These are phyloP conservation scores for Linum trigynum DNA, from an alignment of 345 rosid species.

Conservation along the genomic window DNA sequence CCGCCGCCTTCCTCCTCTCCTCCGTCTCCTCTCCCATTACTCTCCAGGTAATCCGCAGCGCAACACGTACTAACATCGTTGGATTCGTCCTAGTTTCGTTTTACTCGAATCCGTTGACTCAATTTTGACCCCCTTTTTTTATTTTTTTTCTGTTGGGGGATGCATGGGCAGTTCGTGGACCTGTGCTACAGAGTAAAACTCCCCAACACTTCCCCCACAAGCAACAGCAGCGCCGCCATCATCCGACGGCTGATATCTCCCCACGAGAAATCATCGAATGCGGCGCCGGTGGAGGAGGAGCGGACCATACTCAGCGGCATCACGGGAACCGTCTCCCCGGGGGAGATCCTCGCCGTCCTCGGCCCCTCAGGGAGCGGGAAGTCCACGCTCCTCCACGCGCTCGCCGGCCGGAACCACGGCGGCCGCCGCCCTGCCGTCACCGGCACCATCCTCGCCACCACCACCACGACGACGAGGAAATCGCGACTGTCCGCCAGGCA, in stretches of 20 bases:
- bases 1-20: no score
- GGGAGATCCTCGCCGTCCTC: slow-evolving; percentile 79
- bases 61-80: no score
- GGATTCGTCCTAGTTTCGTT: no score
- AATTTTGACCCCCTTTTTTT: not conserved
- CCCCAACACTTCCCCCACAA: slow-evolving; percentile 12
- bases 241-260: slow-evolving; percentile 19
- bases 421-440: slow-evolving; percentile 12
- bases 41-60: no score
- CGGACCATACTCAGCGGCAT: slow-evolving; percentile 53
- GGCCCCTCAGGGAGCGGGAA: slow-evolving; percentile 97
- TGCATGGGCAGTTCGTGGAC: slow-evolving; percentile 55
- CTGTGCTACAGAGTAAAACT: slow-evolving; percentile 49
- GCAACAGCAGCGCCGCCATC: slow-evolving; percentile 25
- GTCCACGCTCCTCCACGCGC: slow-evolving; percentile 69
- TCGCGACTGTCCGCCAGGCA: slow-evolving; percentile 28
- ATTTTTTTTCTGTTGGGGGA: not conserved
- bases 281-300: slow-evolving; percentile 17
- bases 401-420: slow-evolving; percentile 53
- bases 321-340: slow-evolving; percentile 73
- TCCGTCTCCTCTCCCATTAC: no score
- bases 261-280: slow-evolving; percentile 20
- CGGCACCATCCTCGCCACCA: slow-evolving; percentile 56
- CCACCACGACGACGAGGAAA: slow-evolving; percentile 47
- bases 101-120: no score